Base-by-base conservation (phyloP, 1,284 basidiomycete genomes). In the Tylopilus sp. region DNA sequence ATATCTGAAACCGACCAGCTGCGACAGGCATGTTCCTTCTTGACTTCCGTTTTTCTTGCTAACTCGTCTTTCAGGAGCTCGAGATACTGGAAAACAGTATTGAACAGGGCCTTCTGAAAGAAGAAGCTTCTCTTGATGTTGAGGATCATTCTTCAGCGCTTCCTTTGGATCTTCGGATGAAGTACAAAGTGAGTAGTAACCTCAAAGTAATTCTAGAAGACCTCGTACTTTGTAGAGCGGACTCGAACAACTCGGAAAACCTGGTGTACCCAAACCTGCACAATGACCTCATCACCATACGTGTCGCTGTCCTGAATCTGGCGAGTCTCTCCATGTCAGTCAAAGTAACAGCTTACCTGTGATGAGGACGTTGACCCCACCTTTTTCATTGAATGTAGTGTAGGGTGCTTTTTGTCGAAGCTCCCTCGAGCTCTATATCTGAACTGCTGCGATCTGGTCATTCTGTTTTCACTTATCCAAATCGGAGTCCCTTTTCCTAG, bases 1-100 rank as follows among this genome's bases (percentile, higher is more conserved):
- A 78, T 87, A 57, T 86, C 91, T n/a, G 93, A 95, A 77, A 87
- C 87, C 9, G 88, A 92, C 67, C 89, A 94, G 72, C 84, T 95
- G n/a, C 91, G 90, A 56, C 87, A 92, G 80, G 94, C 91, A 64
- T 57, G 64, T 58, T 60, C 26, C 10, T 55, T 26, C n/a, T 4
- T 7, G 12, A 29, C 13, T 36, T n/a, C 26, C n/a, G n/a, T 24
- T 24, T 10, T 33, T 18, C 7, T 26, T 62, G 61, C 63, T 64
- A 60, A 70, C 26, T 18, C 33, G 56, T 62, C 64, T 47, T 62
- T 61, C 70, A 95, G 91, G 90, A 92, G 68, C 84, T 92, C 68
- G 87, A 86, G 65, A 81, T 88, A 15, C 84, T 96, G 8, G 94
- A 96, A 76, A 89, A 90, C 47, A 92, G 90, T 54, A 82, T 95